These are phyloP conservation scores for Aspergillus unguis DNA, from an alignment of 2,329 filamentous ascomycete species.

Conservation along the genomic window DNA sequence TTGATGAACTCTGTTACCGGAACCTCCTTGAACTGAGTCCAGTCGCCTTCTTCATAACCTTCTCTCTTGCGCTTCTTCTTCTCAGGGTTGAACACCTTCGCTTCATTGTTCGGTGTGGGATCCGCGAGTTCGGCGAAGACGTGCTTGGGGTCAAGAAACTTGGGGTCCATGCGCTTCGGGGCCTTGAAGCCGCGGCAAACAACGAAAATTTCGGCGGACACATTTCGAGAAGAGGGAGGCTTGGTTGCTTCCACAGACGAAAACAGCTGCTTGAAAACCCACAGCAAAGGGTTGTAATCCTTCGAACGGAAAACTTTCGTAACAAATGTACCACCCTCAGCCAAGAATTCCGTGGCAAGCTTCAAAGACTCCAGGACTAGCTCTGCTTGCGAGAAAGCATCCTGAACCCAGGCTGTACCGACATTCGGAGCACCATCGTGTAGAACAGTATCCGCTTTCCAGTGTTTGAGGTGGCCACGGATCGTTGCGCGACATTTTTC, in stretches of 20 bases:
- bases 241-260: conserved; percentile 95
- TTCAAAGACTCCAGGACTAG: conserved; percentile 87
- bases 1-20: conserved; percentile 91
- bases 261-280: conserved; percentile 98
- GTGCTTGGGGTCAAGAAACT: conserved; percentile 81
- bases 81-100: conserved; percentile 96
- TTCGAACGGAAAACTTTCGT: conserved; percentile 98
- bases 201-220: conserved; percentile 97
- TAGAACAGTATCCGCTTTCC: conserved; percentile 92
- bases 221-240: conserved; percentile 89
- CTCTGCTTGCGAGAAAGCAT: conserved; percentile 97
- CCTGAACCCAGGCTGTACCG: conserved; percentile 95
- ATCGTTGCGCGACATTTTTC: conserved; percentile 93
- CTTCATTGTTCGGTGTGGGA: conserved; percentile 88
- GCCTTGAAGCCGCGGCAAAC: conserved; percentile 95
- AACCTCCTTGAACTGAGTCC: conserved; percentile 84
- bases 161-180: conserved; percentile 86
- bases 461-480: conserved; percentile 83
- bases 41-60: conserved; percentile 96
- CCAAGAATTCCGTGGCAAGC: conserved; percentile 87
- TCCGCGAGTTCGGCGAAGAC: conserved; percentile 92
- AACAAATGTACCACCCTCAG: conserved; percentile 86
- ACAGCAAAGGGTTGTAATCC: conserved; percentile 91
- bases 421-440: conserved; percentile 98
- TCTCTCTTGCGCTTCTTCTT: conserved; percentile 96